Base-by-base conservation (phyloP, 1,139 yeast species). In the Taphrina confusa region DNA sequence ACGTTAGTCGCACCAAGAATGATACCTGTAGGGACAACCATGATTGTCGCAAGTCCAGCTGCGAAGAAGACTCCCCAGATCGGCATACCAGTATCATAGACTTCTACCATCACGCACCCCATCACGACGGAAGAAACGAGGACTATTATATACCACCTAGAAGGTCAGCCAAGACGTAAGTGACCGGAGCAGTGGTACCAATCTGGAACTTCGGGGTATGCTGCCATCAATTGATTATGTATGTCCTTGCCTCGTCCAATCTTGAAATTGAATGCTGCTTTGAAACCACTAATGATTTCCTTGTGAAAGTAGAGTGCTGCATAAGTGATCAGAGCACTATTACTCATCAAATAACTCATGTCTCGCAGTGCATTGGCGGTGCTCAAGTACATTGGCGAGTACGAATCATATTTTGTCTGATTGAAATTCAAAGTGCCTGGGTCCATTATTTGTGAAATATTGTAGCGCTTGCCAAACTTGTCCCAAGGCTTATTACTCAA, bases 371-470 rank as follows among this genome's bases (percentile, higher is more conserved):
- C 50, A 14, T 27, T 45, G 11, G 31, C 50, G 30, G 86, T 79
- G 3, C 87, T 76, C 62, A 84, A 74, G 70, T 79, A 85, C 58
- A 84, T 76, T 11, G 84, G 85, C 1, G 89, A 84, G 65, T 81
- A 81, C 0, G 67, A 67, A 62, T 76, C 68, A 70, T 85, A 85
- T 14, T 75, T 81, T 16, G 70, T 70, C 58, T 72, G 70, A 67
- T 81, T 75, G 66, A 85, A 78, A 16, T 27, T 45, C 61, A 76
- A 73, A 27, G 75, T 56, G 3, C 74, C 70, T 20, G 69, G 65
- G 61, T 78, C 71, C 45, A 84, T 72, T 61, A 85, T 80, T 45
- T 72, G 68, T 6, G 71, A 52, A 9, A 78, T 80, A 49, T 80
- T 71, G 69, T 80, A 82, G 1, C 67, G 50, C 4, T 73, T 65